Conservation (phyloP, 805 yeast species). For the Pichia nakasei region DNA sequence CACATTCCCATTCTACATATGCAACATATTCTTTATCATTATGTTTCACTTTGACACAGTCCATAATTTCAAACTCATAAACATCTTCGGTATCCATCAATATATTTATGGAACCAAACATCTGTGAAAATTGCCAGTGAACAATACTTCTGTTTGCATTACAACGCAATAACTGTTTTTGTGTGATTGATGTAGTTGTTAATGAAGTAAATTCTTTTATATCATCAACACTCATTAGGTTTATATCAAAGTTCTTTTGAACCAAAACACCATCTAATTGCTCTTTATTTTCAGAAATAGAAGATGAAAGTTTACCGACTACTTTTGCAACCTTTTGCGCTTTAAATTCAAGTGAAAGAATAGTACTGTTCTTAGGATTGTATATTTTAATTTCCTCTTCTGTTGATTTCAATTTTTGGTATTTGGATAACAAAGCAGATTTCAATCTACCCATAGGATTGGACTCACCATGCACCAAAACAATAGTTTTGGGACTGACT, state of each 20-base stretch:
- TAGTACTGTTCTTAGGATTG: constrained; percentile 88
- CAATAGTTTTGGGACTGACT: constrained; percentile 76
- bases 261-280: constrained; percentile 76
- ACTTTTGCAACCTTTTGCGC: constrained; percentile 79
- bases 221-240: constrained; percentile 75
- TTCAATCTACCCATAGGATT: constrained; percentile 98
- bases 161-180: constrained; percentile 69
- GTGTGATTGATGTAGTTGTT: constrained; percentile 76
- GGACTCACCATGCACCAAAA: constrained; percentile 93
- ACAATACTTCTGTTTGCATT: constrained; percentile 75
- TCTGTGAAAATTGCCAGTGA: constrained; percentile 84
- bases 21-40: constrained; percentile 38
- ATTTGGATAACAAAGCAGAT: constrained; percentile 84
- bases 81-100: constrained; percentile 44
- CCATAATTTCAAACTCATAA: constrained; percentile 53
- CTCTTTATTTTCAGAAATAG: constrained; percentile 31
- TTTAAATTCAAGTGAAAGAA: constrained; percentile 64
- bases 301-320: constrained; percentile 44
- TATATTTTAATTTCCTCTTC: constrained; percentile 84
- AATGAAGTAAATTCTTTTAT: constrained; percentile 82
- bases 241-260: constrained; percentile 83
- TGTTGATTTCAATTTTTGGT: constrained; percentile 70
- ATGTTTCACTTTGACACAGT: constrained; percentile 44
- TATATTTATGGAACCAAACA: constrained; percentile 82
- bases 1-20: constrained; percentile 85